phyloP scores from a whole-genome alignment of 345 rosid genomes.

The Salix exigua region DNA sequence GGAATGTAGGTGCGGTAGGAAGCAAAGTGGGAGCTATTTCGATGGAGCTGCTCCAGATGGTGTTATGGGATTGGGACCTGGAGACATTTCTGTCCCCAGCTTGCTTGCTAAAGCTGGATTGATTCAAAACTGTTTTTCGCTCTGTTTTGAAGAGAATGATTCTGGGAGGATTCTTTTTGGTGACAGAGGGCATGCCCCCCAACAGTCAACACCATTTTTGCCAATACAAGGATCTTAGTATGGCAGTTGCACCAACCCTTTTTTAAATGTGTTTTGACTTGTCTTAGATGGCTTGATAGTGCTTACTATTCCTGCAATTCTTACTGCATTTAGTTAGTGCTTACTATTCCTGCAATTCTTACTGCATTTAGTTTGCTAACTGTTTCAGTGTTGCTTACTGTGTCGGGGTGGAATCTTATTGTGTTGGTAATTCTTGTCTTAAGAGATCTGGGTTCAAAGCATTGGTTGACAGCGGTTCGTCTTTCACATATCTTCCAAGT shows the following conservation, averaged over 20 bases:
- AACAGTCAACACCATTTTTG: conserved; percentile 68
- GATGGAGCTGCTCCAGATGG: conserved; percentile 87
- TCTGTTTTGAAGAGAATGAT: conserved; percentile 78
- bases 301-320: background rate
- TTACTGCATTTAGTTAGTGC: conserved; percentile 3
- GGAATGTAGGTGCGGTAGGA: conserved; percentile 75
- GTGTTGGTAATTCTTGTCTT: conserved; percentile 67
- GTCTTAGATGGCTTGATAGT: background rate
- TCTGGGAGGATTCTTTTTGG: conserved; percentile 84
- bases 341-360: conserved; percentile 6
- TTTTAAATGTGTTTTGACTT: background rate
- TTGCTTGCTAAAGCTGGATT: conserved; percentile 75
- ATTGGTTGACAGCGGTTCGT: conserved; percentile 75
- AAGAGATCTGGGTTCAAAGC: conserved; percentile 53
- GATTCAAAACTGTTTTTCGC: conserved; percentile 64
- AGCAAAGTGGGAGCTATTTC: conserved; percentile 75
- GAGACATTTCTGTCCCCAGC: conserved; percentile 77
- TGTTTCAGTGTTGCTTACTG: conserved; percentile 52
- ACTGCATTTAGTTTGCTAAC: conserved; percentile 3
- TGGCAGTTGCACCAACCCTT: conserved; percentile 7
- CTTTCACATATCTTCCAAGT: conserved; percentile 73
- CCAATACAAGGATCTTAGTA: conserved; percentile 63
- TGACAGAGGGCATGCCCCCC: conserved; percentile 61
- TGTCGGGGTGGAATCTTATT: conserved; percentile 73
- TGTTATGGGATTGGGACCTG: conserved; percentile 79